phyloP scores from a whole-genome alignment of 306 rosid species.

The Lathyrus tuberosus region DNA sequence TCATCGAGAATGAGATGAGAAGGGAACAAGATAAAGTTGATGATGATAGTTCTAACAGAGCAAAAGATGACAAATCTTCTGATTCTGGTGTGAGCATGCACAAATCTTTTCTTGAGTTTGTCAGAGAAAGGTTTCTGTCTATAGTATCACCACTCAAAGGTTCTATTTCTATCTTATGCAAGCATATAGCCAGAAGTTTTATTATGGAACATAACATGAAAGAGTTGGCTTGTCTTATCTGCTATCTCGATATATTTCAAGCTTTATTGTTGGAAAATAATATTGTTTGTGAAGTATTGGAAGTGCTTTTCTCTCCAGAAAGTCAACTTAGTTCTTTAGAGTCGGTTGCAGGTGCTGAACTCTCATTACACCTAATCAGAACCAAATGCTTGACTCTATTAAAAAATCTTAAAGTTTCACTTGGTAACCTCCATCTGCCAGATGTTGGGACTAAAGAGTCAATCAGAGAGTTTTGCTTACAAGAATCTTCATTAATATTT shows the following conservation, averaged over 20 bases:
- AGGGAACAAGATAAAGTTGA: constrained; percentile 25
- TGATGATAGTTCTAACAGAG: constrained; percentile 1
- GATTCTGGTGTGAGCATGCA: constrained; percentile 27
- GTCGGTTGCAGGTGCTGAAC: constrained; percentile 11
- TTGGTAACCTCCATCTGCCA: constrained; percentile 56
- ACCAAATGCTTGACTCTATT: constrained; percentile 51
- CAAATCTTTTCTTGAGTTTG: constrained; percentile 61
- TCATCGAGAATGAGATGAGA: constrained; percentile 50
- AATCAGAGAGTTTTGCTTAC: constrained; percentile 56
- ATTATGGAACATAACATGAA: constrained; percentile 43
- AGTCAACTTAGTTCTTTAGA: constrained; percentile 20
- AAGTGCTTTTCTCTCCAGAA: constrained; percentile 49
- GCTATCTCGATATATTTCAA: constrained; percentile 48
- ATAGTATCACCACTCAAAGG: constrained; percentile 40
- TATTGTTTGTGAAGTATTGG: constrained; percentile 43
- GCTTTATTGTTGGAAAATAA: constrained; percentile 42
- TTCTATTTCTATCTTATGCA: constrained; percentile 51
- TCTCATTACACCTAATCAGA: constrained; percentile 40
- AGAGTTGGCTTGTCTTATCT: constrained; percentile 40
- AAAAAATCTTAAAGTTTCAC: constrained; percentile 48
- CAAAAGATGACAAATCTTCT: constrained; percentile 24
- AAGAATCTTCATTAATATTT: constrained; percentile 62
- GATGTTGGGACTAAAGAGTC: constrained; percentile 3
- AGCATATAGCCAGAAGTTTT: constrained; percentile 58
- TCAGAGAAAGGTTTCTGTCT: constrained; percentile 50